Evolutionary conservation across 306 rosid genomes (phyloP).

Genomic region (Citrullus mucosospermus): DNA sequence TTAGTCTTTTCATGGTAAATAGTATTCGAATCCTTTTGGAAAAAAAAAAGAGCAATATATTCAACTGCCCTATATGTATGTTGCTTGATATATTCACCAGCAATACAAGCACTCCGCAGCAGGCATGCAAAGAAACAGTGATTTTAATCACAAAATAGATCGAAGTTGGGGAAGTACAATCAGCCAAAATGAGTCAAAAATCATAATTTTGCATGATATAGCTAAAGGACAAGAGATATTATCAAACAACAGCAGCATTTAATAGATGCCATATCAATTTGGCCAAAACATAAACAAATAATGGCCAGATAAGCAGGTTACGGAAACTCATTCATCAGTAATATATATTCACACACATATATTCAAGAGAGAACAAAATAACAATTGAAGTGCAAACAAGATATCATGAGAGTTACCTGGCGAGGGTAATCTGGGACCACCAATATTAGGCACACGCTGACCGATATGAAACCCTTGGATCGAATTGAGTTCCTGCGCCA

Average conservation of each 20-base stretch:
- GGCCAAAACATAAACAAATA: not conserved
- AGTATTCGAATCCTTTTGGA: too few species aligned
- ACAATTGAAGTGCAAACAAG: not conserved
- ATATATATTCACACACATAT: not conserved
- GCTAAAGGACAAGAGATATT: not conserved
- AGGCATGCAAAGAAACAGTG: not conserved
- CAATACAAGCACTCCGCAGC: not conserved
- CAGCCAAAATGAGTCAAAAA: not conserved
- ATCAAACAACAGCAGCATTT: not conserved
- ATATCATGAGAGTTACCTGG: constrained; percentile 38
- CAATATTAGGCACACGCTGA: constrained; percentile 46
- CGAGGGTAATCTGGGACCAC: constrained; percentile 47
- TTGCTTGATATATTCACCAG: not conserved
- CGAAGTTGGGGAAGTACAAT: not conserved
- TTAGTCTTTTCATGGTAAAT: too few species aligned
- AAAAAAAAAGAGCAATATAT: not conserved
- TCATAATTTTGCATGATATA: not conserved
- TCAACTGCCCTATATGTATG: not conserved
- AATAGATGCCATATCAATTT: not conserved
- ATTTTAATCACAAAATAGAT: not conserved
- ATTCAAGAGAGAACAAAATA: not conserved
- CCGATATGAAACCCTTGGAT: constrained; percentile 55
- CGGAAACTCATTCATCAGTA: not conserved
- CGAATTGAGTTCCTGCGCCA: constrained; percentile 51
- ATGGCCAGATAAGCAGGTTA: not conserved